These are phyloP conservation scores for Chalciporus piperatoides DNA, from an alignment of 1,284 basidiomycete species.

Conservation along the genomic window DNA sequence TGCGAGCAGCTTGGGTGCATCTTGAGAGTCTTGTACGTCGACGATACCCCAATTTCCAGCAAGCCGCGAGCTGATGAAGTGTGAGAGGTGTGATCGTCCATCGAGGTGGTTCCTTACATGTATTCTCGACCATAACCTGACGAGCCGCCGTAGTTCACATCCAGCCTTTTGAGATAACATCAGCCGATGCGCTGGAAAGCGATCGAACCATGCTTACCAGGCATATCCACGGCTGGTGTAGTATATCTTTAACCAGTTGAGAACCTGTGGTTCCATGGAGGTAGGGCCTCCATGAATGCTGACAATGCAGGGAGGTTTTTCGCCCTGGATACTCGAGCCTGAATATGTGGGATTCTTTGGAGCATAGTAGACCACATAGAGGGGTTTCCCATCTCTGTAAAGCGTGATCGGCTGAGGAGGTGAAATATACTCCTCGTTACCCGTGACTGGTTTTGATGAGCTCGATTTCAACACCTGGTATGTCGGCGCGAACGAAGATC, in stretches of 20 bases:
- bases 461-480: not conserved
- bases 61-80: constrained; percentile 9
- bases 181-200: not conserved
- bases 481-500: constrained; percentile 1
- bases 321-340: constrained; percentile 8
- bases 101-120: constrained; percentile 9
- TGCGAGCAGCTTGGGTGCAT: constrained; percentile 7
- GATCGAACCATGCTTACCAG: constrained; percentile 16
- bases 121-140: constrained; percentile 23
- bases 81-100: no score
- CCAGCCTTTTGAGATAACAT: constrained; percentile 13
- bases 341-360: constrained; percentile 22
- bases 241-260: constrained; percentile 24
- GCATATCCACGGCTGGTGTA: constrained; percentile 29
- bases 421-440: constrained; percentile 13
- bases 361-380: constrained; percentile 21
- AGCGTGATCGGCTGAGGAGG: constrained; percentile 10
- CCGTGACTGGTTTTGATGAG: not conserved
- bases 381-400: not conserved
- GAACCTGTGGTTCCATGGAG: constrained; percentile 15
- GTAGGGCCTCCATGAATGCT: constrained; percentile 27
- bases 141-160: constrained; percentile 27
- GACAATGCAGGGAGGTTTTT: constrained; percentile 25
- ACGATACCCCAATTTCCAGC: constrained; percentile 20
- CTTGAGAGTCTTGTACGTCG: constrained; percentile 19